Evolutionary conservation across 2,329 filamentous ascomycete species (phyloP).

Genomic region (Stenocarpella maydis): DNA sequence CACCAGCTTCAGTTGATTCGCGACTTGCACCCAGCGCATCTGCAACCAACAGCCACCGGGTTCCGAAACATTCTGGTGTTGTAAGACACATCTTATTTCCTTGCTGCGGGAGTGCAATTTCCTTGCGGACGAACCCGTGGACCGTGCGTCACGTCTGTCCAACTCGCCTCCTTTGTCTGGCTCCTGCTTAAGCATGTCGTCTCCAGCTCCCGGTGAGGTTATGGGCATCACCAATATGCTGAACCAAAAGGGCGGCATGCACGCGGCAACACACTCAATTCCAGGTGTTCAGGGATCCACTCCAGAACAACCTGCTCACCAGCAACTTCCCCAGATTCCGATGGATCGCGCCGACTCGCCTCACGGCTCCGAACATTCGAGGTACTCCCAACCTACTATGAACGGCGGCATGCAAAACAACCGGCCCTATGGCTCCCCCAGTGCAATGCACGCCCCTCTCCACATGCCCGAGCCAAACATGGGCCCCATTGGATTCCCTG

Average conservation of each 20-base stretch:
- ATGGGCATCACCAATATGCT: constrained; percentile 64
- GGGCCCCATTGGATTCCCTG: constrained; percentile 43
- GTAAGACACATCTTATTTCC: constrained; percentile 38
- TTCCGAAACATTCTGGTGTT: constrained; percentile 36
- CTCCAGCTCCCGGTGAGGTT: constrained; percentile 55
- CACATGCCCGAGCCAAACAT: constrained; percentile 54
- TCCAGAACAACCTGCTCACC: constrained; percentile 38
- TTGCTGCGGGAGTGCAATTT: constrained; percentile 35
- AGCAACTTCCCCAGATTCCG: constrained; percentile 41
- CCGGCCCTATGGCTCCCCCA: constrained; percentile 62
- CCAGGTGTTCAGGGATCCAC: constrained; percentile 45
- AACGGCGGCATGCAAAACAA: constrained; percentile 50
- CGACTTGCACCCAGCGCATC: constrained; percentile 25
- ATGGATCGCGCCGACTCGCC: constrained; percentile 66
- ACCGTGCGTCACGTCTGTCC: constrained; percentile 33
- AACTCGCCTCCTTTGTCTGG: constrained; percentile 34
- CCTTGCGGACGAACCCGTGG: constrained; percentile 35
- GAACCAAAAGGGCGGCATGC: constrained; percentile 55
- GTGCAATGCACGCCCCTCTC: constrained; percentile 59
- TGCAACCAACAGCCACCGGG: constrained; percentile 29
- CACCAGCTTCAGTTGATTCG: constrained; percentile 22
- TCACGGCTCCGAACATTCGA: constrained; percentile 67
- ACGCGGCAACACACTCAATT: constrained; percentile 42
- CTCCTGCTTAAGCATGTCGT: constrained; percentile 47
- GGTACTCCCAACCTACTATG: constrained; percentile 57